Evolutionary conservation across 306 rosid species (phyloP), one percentile per base, ranked within the genome.

Genomic region (Dalbergia cultrata): DNA sequence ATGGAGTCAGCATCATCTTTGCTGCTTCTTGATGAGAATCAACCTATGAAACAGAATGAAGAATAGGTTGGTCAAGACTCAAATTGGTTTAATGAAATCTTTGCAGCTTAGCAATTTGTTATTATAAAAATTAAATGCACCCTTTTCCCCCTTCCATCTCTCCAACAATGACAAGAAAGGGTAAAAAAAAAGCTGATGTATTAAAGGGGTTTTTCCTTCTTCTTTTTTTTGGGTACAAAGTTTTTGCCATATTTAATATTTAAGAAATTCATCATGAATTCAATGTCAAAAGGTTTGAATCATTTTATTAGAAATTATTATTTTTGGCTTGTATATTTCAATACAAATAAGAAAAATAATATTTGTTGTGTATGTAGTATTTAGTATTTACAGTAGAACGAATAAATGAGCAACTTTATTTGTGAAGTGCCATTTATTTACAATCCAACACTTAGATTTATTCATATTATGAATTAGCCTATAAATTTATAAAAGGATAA

Each of bases 1-100:
- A 34, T 64, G 65, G 81, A 76, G 26, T 73, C 43, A 8, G 62
- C 81, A 7, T 35, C 81, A 33, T 76, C 81, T 4, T 35, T 76
- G 74, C 39, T 76, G 13, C 18, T 50, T 3, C 73, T 65, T 8
- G 72, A 66, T 13, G 64, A 76, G 50, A 13, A 37, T 37, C 0
- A 64, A 7, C 41, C 49, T 12, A 14, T 74, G 35, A 2, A 31
- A 47, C 34, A n/a, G 35, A 63, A 34, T 4, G n/a, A 31, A 13
- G 19, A 72, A 11, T 9, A 7, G 9, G 19, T 4, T 26, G 33
- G 58, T 22, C 18, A 13, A 47, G 53, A 5, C 53, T 47, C 53
- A 10, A 59, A n/a, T 69, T 57, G 67, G 13, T 34, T 62, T 7
- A 37, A 4, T 37, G 44, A 62, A 14, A 33, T 1, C 11, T 1